Percentiles rank a stretch among this genome's conserved stretches.
phyloP scores from a whole-genome alignment of 805 yeast species.

The Zygotorulaspora chibaensis region DNA sequence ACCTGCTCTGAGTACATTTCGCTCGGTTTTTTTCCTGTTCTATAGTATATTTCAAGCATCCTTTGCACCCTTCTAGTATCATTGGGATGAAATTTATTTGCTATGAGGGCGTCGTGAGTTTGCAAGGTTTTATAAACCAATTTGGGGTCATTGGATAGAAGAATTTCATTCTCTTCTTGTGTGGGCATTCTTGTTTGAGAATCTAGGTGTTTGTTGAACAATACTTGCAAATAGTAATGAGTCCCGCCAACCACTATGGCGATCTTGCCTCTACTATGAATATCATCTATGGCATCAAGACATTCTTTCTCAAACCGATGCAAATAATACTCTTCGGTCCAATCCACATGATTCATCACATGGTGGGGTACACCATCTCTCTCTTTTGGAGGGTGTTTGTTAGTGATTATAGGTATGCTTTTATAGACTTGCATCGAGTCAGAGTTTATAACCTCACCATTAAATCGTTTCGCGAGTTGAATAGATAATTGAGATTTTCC shows the following conservation, averaged over 20 bases:
- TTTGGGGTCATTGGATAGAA: constrained; percentile 45
- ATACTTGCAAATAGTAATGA: constrained; percentile 81
- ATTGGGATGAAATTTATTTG: constrained; percentile 85
- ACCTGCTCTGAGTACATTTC: constrained; percentile 64
- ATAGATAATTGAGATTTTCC: constrained; percentile 76
- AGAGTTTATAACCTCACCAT: constrained; percentile 91
- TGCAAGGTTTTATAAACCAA: constrained; percentile 42
- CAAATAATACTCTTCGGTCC: constrained; percentile 79
- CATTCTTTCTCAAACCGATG: constrained; percentile 80
- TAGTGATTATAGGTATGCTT: constrained; percentile 71
- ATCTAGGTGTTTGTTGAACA: constrained; percentile 56
- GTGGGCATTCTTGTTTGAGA: constrained; percentile 17
- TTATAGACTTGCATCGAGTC: constrained; percentile 96
- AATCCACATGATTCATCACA: constrained; percentile 75
- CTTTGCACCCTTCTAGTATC: constrained; percentile 74
- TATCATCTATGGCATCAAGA: constrained; percentile 51
- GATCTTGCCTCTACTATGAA: constrained; percentile 61
- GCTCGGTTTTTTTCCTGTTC: constrained; percentile 65
- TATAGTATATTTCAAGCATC: constrained; percentile 73
- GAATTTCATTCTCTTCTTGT: constrained; percentile 37
- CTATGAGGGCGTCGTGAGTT: constrained; percentile 63
- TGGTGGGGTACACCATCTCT: constrained; percentile 76
- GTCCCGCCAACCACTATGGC: constrained; percentile 96
- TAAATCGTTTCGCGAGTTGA: constrained; percentile 67
- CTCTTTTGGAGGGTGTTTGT: constrained; percentile 83